These are phyloP conservation scores for Cryptosporidium parvum DNA, from an alignment of 169 alveolate species.

Conservation along the genomic window DNA sequence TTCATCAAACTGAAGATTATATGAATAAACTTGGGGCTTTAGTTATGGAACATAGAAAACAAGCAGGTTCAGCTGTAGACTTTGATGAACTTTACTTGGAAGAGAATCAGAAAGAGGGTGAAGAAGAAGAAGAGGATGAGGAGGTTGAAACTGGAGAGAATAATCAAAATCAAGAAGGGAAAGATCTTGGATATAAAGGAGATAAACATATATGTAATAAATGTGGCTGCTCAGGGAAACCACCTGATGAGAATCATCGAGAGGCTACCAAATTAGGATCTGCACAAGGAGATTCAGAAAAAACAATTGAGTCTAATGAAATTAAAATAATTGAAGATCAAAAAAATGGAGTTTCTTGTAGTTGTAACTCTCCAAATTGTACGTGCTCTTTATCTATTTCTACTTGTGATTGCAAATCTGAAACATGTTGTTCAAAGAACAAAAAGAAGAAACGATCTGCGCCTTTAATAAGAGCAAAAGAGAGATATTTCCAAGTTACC, in stretches of 20 bases:
- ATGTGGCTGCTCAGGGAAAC: conserved; percentile 19
- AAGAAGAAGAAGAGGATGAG: background rate
- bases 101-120: conserved; percentile 11
- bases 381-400: conserved; percentile 26
- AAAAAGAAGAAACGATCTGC: conserved; percentile 48
- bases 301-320: background rate
- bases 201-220: conserved; percentile 5
- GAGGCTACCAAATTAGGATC: background rate
- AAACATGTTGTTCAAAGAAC: conserved; percentile 37
- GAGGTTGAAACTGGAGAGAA: background rate
- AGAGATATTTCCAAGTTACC: conserved; percentile 89
- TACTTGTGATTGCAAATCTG: conserved; percentile 38
- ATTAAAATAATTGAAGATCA: background rate
- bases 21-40: conserved; percentile 92
- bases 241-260: background rate
- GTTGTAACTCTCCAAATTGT: conserved; percentile 25
- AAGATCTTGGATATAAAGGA: background rate
- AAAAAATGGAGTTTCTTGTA: background rate
- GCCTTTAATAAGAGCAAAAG: conserved; percentile 76
- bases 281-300: background rate
- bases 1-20: conserved; percentile 94
- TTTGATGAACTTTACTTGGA: conserved; percentile 20
- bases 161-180: background rate
- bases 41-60: conserved; percentile 89
- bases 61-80: conserved; percentile 72